Evolutionary conservation across 805 yeast genomes (phyloP), one percentile per base, ranked within the genome.

Genomic region (Cyberlindnera petersonii): DNA sequence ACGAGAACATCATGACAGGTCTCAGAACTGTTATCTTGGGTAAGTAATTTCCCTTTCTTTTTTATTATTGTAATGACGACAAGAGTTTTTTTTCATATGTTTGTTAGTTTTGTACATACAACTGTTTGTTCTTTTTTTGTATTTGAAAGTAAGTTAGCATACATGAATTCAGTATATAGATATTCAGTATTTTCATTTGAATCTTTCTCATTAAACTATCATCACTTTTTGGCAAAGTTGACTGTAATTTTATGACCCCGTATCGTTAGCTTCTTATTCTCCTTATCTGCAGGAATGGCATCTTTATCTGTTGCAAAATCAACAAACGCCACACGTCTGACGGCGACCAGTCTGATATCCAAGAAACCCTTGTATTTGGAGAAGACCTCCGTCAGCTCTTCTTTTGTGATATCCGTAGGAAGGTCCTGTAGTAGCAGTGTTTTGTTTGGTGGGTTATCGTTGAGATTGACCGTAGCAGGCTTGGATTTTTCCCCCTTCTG

Each of bases 21-120:
- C 53, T 84, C 58, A 77, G 79, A 60, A 83, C 89, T 15, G 86
- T 87, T 22, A 56, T 84, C 26, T 77, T 83, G 49, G 96, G 96
- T 37, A 81, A 75, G 60, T 81, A 69, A 40, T 31, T 15, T 5
- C 17, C 21, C 17, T 15, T 7, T 29, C 6, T 9, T 6, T 14
- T 9, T 26, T 15, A 15, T 15, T 4, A 7, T 24, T 9, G 10
- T 24, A 7, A 6, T 24, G 27, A n/a, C n/a, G n/a, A n/a, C n/a
- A n/a, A n/a, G n/a, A n/a, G 27, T 24, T 20, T 33, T 18, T 16
- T 24, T 15, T 23, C 18, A 7, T 30, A 28, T 28, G 21, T 14
- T 10, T 16, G 18, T 28, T 28, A 28, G 21, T 16, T 28, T 9
- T 6, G 30, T 26, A 24, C 27, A 24, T 5, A 24, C 14, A n/a